Percentiles rank a stretch among this genome's conserved stretches.
Conservation (phyloP, 768 basidiomycete genomes). For the Leccinum subgranulosum region DNA sequence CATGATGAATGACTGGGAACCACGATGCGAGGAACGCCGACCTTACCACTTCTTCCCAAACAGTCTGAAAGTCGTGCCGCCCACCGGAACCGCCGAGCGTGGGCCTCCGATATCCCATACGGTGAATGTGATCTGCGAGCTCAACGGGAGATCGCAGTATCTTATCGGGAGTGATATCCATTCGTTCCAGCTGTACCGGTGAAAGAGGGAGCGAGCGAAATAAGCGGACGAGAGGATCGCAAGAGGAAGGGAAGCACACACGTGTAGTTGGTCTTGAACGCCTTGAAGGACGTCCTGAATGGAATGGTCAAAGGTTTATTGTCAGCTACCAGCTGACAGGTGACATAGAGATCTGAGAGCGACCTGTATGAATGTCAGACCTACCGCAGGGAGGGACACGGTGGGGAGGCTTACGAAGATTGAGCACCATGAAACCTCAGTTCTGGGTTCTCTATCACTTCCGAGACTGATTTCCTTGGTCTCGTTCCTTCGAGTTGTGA, state of each 20-base stretch:
- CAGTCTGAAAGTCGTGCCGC: conserved; percentile 84
- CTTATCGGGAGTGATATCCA: conserved; percentile 89
- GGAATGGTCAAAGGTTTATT: conserved; percentile 92
- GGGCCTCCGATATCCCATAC: conserved; percentile 94
- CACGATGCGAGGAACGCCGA: not conserved
- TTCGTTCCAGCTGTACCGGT: conserved; percentile 81
- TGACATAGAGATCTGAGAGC: conserved; percentile 90
- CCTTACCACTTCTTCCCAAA: conserved; percentile 92
- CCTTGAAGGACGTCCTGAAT: conserved; percentile 88
- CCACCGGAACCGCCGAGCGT: conserved; percentile 75
- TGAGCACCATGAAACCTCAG: conserved; percentile 81
- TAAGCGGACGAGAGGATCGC: not conserved
- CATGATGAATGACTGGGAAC: not conserved
- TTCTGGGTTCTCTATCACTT: conserved; percentile 81
- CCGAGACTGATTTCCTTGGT: conserved; percentile 66
- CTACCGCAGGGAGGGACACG: conserved; percentile 5
- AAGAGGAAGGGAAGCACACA: conserved; percentile 34
- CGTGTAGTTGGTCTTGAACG: conserved; percentile 83
- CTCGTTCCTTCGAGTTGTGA: conserved; percentile 85
- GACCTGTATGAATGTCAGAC: conserved; percentile 48
- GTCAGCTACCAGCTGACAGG: conserved; percentile 87
- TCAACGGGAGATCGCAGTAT: conserved; percentile 90
- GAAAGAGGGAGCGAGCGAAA: not conserved
- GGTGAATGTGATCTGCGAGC: conserved; percentile 87
- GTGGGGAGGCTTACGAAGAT: conserved; percentile 49